Evolutionary conservation across 768 basidiomycete genomes (phyloP).

Genomic region (Lyophyllum atratum): DNA sequence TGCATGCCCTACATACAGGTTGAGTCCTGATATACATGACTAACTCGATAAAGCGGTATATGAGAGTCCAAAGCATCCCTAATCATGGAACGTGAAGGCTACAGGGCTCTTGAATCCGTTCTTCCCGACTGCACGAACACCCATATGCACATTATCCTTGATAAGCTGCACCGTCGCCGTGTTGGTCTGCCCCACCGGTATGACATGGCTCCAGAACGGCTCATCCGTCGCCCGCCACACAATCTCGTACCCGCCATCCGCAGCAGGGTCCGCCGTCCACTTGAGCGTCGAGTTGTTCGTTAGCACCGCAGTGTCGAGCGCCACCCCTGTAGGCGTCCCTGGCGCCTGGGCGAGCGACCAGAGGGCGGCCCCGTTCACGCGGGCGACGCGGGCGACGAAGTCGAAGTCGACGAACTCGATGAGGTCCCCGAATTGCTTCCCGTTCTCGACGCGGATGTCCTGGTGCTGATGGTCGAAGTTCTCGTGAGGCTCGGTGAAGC

Average conservation of each 20-base stretch:
- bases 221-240: conserved; percentile 52
- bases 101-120: conserved; percentile 58
- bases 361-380: conserved; percentile 51
- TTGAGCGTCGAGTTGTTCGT: conserved; percentile 56
- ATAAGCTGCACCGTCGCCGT: conserved; percentile 42
- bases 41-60: neutral
- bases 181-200: conserved; percentile 47
- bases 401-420: conserved; percentile 55
- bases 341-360: conserved; percentile 61
- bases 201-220: conserved; percentile 49
- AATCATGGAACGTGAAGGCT: conserved; percentile 31
- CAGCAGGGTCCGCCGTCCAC: conserved; percentile 42
- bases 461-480: conserved; percentile 63
- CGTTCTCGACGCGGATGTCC: conserved; percentile 49
- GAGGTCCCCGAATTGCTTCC: conserved; percentile 58
- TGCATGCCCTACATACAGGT: neutral
- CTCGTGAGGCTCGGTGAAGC: conserved; percentile 59
- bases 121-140: conserved; percentile 48
- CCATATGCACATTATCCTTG: conserved; percentile 55
- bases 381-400: conserved; percentile 50
- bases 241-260: conserved; percentile 50
- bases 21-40: neutral
- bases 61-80: neutral
- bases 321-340: conserved; percentile 50
- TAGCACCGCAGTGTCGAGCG: conserved; percentile 45